phyloP scores from a whole-genome alignment of 345 rosid genomes.

The Dipteronia dyeriana region DNA sequence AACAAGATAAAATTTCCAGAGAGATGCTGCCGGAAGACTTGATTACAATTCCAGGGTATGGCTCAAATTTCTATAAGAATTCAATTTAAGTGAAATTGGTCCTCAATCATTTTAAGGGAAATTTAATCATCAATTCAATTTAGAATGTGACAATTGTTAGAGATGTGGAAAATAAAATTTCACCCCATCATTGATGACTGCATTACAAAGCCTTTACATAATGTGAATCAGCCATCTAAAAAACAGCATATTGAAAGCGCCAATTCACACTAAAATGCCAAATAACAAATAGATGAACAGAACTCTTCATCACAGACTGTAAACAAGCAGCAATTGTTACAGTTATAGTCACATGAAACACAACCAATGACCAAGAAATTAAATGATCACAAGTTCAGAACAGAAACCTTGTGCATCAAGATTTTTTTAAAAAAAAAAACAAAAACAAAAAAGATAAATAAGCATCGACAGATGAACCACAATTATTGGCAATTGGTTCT shows the following conservation, averaged over 20 bases:
- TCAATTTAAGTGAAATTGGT: not conserved
- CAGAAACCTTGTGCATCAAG: not conserved
- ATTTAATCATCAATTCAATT: not conserved
- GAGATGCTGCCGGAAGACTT: not conserved
- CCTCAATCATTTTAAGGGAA: not conserved
- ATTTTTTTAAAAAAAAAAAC: constrained; percentile 10
- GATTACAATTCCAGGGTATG: not conserved
- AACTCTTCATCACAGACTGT: not conserved
- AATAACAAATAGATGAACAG: not conserved
- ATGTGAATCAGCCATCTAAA: no score
- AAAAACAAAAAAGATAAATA: not conserved
- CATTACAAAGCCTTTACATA: no score
- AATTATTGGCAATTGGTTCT: not conserved
- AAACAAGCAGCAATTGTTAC: not conserved
- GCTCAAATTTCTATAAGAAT: not conserved
- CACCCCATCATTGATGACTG: not conserved
- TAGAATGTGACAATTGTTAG: not conserved
- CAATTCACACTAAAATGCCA: not conserved
- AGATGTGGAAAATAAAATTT: not conserved
- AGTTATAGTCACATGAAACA: not conserved
- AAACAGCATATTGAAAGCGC: not conserved
- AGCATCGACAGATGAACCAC: not conserved
- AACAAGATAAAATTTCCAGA: not conserved
- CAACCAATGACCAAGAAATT: not conserved
- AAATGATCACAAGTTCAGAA: constrained; percentile 2